Evolutionary conservation across 495 filamentous ascomycete species (phyloP), one percentile per base, ranked within the genome.

Genomic region (Glutinoglossum americanum): DNA sequence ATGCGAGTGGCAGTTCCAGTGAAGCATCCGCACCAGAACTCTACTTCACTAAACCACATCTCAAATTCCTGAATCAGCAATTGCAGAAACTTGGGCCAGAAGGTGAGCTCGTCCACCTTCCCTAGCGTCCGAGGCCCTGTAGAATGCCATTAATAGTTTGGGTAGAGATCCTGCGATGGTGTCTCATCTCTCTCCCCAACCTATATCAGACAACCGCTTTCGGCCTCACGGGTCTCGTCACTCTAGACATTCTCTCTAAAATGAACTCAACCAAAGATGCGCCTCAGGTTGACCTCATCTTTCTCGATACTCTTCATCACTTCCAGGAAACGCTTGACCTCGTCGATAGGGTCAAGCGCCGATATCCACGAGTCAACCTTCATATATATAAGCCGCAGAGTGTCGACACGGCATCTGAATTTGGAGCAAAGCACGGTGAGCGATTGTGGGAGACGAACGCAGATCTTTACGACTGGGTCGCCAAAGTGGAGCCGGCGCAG

Each of bases 151-250:
- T 49, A 58, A 57, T 33, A 15, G 26, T 28, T 53, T 3, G 21
- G 44, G 62, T 71, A 80, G 90, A 94, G 62, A 83, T 97, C 65
- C 76, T 98, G 57, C 81, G 78, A 73, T 96, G 94, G 87, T 88
- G 83, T 75, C 81, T 88, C 66, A 83, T 82, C 54, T 84, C 89
- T 57, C 82, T 98, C 63, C 93, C 92, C 57, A 80, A 80, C 64
- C 82, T 98, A 13, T 97, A 82, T 73, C 92, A 98, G 72, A 89
- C 89, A 48, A 97, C 92, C n/a, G 90, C 92, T 41, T 96, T 98
- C 63, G 92, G 92, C 45, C 74, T 97, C 45, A 94, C 89, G 6
- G 92, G 92, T 53, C 81, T 98, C 26, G 92, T 84, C 53, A 96
- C 89, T 58, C 70, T 96, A 62, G 92, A 98, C 68, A 94, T 98